These are phyloP conservation scores for Cymbopogon flexuosus DNA, from an alignment of 202 grass and related monocot species.

Conservation along the genomic window DNA sequence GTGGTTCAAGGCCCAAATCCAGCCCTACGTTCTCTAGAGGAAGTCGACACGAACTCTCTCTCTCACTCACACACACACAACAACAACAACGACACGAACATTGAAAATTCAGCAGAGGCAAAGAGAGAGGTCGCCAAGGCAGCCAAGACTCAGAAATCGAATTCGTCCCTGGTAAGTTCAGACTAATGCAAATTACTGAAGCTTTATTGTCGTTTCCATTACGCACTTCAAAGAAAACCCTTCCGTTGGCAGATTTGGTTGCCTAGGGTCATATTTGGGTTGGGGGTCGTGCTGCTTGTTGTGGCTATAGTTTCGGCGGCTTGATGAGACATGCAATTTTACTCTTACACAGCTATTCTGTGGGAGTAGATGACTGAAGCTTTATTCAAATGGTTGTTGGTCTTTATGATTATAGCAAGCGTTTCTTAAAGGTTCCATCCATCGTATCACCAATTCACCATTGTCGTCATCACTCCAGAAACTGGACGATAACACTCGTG, in stretches of 20 bases:
- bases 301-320: slow-evolving; percentile 74
- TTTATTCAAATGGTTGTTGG: too few relatives aligned
- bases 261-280: slow-evolving; percentile 75
- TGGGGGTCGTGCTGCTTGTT: slow-evolving; percentile 74
- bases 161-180: slow-evolving; percentile 68
- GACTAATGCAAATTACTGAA: neutral
- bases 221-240: neutral
- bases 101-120: slow-evolving; percentile 68
- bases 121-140: slow-evolving; percentile 61
- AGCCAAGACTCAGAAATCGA: slow-evolving; percentile 76
- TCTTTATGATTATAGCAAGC: too few relatives aligned
- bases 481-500: too few relatives aligned
- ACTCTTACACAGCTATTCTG: neutral
- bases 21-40: too few relatives aligned
- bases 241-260: slow-evolving; percentile 62
- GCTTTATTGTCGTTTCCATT: neutral
- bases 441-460: too few relatives aligned
- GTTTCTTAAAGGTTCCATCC: too few relatives aligned
- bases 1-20: too few relatives aligned
- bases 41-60: too few relatives aligned
- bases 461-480: too few relatives aligned
- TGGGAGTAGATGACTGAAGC: too few relatives aligned
- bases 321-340: slow-evolving; percentile 34
- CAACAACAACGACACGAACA: slow-evolving; percentile 37
- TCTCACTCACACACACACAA: too few relatives aligned